Base-by-base conservation (phyloP, 2,329 filamentous ascomycete species). In the Arthrobotrys iridis region DNA sequence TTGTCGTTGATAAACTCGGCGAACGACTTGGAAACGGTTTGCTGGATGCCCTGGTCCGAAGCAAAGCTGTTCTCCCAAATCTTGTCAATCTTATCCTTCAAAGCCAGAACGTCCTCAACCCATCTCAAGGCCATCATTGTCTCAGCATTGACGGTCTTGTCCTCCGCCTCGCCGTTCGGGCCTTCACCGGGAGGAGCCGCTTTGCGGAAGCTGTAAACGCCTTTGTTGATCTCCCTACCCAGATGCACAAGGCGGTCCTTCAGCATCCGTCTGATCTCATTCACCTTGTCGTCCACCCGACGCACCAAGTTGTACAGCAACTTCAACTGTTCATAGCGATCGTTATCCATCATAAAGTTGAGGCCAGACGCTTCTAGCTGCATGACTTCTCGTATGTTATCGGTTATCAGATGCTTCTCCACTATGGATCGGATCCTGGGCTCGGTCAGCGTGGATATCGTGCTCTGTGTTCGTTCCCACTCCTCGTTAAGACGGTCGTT, bases 1-100 rank as follows among this genome's bases (percentile, higher is more conserved):
- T 97, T 97, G n/a, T 89, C 83, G 81, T 97, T 98, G 85, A 99
- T 97, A 79, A 98, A 96, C 13, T 96, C 91, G 0, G 91, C 87
- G 79, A 97, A 97, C 80, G 93, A 96, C 80, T 90, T 90, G 1
- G 92, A 93, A 24, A 98, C 85, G 0, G 92, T 89, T 1, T 90
- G 91, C 79, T 97, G 91, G 13, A 99, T 85, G 5, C 89, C 85
- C 40, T 93, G 86, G 79, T 98, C 93, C 45, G 87, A 85, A 20
- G 86, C 82, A 81, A 98, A 96, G 45, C 93, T 92, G 8, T 83
- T 82, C 43, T 84, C 84, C 88, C 90, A 93, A 73, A 99, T 87
- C 10, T 83, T 86, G 81, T 98, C 93, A 79, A 97, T 98, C 80
- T 95, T 96, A 78, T 91, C 89, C 82, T 98, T 97, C 26, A 99